Base-by-base conservation (phyloP, 331 rosid species). In the Spiraea crenata region DNA sequence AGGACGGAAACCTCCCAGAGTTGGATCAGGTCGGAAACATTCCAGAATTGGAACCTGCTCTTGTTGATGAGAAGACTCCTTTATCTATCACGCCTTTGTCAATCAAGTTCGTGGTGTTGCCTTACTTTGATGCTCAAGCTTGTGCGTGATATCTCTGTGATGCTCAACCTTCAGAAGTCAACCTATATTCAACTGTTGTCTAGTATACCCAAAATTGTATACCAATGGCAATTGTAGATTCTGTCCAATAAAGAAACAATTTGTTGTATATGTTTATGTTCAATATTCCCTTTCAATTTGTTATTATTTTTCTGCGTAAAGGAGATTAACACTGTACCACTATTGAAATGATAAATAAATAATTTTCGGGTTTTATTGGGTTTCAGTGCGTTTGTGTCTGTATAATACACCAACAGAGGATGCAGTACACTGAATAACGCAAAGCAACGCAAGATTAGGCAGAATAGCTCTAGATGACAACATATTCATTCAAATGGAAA, bases 61-160 rank as follows among this genome's bases (percentile, higher is more conserved):
- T 13, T 42, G 82, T 62, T 10, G 75, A 71, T 20, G 81, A 73
- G 40, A 70, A 67, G 0, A 83, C 90, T 77, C 92, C 92, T 0
- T 67, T 89, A 61, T 75, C 77, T 8, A 65, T 91, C 25, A 40
- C 79, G 68, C 84, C 95, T 59, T 57, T 84, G 75, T 89, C 99
- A 77, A 81, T 89, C 83, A 89, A 92, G 41, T 93, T 93, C 71
- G 63, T 91, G 52, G 89, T 91, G 16, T 81, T 86, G 41, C 95
- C 99, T 17, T 88, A 87, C 84, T 89, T 93, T 78, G 97, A 87
- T 82, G 97, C 99, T 74, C 91, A 90, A 49, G 87, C 85, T 64
- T 93, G 99, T 85, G 68, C 58, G 72, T 78, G 81, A 70, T 56
- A 40, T 67, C 58, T 39, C 72, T 61, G 51, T 61, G 2, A 25